Base-by-base conservation (phyloP, 345 rosid species). In the Physaria fendleri region DNA sequence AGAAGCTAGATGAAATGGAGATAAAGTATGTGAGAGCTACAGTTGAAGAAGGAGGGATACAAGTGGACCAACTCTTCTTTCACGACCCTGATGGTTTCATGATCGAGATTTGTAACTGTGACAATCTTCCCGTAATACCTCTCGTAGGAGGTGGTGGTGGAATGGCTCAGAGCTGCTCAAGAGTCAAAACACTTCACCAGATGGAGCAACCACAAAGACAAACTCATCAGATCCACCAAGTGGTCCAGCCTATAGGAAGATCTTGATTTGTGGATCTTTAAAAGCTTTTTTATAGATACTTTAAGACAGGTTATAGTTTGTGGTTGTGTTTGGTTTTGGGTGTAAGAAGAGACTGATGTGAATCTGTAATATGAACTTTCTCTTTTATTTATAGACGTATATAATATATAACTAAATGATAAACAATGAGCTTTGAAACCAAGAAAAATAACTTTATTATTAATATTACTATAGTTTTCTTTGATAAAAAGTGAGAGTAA, bases 71-170 rank as follows among this genome's bases (percentile, higher is more conserved):
- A 57, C 52, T 88, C 29, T 88, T 88, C 76, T 88, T 82, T 68
- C 90, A 88, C 25, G 92, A 88, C 34, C 92, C 92, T 3, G 92
- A 88, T 64, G 92, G 90, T 0, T 82, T 77, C 74, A 88, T 85
- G 92, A 85, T 88, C 43, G 96, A 88, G 78, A 76, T 88, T 1
- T 88, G 92, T 66, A 79, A 88, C 51, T 85, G 96, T 12, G 93
- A 88, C 16, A 74, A 62, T 33, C 78, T 88, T 5, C 96, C 96
- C 1, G 78, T 88, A 0, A 17, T 83, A 4, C 96, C 96, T 1
- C 56, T 88, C n/a, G 59, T 58, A 1, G 80, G 69, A 16, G 86
- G n/a, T n/a, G n/a, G n/a, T n/a, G n/a, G n/a, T n/a, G n/a, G 38
- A n/a, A 29, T 62, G 40, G 42, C 61, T 37, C 50, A 49, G 32